Evolutionary conservation across 2,329 filamentous ascomycete species (phyloP).

Genomic region (Alternaria arborescens): DNA sequence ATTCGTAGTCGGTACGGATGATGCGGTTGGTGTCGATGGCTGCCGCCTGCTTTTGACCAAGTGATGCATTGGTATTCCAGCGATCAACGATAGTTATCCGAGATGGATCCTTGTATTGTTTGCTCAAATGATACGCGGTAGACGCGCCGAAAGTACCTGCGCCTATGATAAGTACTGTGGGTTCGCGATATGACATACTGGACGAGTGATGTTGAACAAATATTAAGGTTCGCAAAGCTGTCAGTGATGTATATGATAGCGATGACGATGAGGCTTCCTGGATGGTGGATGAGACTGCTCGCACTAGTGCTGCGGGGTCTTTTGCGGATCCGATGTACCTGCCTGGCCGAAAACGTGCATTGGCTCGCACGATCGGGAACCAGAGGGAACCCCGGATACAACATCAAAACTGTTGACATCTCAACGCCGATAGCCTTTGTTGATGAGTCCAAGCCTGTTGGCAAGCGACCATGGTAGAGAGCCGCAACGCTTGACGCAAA

Average conservation of each 20-base stretch:
- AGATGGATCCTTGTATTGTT: conserved; percentile 57
- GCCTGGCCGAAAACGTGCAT: conserved; percentile 15
- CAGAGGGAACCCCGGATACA: neutral
- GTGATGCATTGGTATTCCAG: conserved; percentile 32
- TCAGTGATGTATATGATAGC: conserved; percentile 1
- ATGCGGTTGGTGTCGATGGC: conserved; percentile 71
- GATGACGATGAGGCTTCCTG: conserved; percentile 4
- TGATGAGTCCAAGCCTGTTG: neutral
- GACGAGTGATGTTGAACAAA: neutral
- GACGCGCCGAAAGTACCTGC: conserved; percentile 72
- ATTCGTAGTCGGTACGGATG: conserved; percentile 66
- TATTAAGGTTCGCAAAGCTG: neutral
- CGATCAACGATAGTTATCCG: conserved; percentile 44
- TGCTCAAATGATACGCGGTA: conserved; percentile 70
- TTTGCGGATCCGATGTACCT: conserved; percentile 17
- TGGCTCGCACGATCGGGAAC: conserved; percentile 7
- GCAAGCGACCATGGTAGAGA: neutral
- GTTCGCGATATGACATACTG: conserved; percentile 21
- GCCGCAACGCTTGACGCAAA: neutral
- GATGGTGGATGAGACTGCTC: conserved; percentile 10
- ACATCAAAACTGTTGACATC: neutral
- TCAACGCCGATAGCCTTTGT: neutral
- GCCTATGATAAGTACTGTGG: conserved; percentile 64
- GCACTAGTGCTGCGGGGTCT: conserved; percentile 19
- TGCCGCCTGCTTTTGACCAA: conserved; percentile 61